phyloP scores from a whole-genome alignment of 164 flowering plant species.

The Piper longum region DNA sequence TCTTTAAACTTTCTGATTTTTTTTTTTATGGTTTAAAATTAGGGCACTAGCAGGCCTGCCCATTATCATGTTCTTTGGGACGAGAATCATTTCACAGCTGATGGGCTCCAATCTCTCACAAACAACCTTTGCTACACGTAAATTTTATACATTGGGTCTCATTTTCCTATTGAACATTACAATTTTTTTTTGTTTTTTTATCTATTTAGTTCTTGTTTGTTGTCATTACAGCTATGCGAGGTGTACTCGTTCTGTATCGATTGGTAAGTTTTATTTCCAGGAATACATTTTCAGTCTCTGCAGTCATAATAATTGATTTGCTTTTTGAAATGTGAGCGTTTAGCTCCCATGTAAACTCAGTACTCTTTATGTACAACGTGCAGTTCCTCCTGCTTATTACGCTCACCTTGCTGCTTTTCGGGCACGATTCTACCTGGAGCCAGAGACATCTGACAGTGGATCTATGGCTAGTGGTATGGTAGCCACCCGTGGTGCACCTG shows the following conservation, averaged over 20 bases:
- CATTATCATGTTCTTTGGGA: conserved; percentile 64
- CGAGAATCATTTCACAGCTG: conserved; percentile 69
- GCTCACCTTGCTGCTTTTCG: conserved; percentile 77
- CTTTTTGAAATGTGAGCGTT: not conserved
- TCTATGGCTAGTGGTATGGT: conserved; percentile 41
- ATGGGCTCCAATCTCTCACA: conserved; percentile 54
- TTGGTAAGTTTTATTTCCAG: conserved; percentile 27
- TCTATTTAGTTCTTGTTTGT: not conserved
- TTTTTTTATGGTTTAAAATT: not conserved
- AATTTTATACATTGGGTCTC: not conserved
- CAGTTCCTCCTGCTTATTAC: conserved; percentile 82
- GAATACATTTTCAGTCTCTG: not conserved
- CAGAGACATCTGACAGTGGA: conserved; percentile 66
- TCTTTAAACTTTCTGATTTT: not conserved
- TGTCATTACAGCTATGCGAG: conserved; percentile 43
- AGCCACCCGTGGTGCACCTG: conserved; percentile 28
- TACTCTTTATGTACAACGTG: not conserved
- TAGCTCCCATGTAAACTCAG: not conserved
- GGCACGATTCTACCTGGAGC: conserved; percentile 78
- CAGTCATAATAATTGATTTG: too few relatives aligned
- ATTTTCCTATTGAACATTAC: not conserved
- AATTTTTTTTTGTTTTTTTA: not conserved
- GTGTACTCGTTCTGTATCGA: conserved; percentile 76
- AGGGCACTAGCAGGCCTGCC: conserved; percentile 33
- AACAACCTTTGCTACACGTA: conserved; percentile 52